These are phyloP conservation scores for Malassezia vespertilionis DNA, from an alignment of 1,284 basidiomycete species.

Conservation along the genomic window DNA sequence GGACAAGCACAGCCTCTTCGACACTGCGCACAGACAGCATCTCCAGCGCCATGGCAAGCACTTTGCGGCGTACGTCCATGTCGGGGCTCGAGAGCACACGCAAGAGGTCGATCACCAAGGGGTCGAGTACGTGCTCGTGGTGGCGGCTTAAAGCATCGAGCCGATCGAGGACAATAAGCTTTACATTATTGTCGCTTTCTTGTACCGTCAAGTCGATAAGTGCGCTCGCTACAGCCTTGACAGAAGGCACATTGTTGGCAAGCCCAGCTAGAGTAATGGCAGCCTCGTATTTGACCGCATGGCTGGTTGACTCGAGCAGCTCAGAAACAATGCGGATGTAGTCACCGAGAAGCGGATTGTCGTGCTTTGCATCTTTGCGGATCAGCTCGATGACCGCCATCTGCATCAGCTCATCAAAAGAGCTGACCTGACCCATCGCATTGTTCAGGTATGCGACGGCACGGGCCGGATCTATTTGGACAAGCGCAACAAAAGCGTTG, in stretches of 20 bases:
- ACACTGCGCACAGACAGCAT: conserved; percentile 92
- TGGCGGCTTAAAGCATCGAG: conserved; percentile 71
- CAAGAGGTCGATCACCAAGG: conserved; percentile 89
- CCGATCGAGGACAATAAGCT: conserved; percentile 90
- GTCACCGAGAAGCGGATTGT: conserved; percentile 55
- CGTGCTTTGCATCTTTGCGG: conserved; percentile 74
- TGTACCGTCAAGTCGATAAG: conserved; percentile 83
- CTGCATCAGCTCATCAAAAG: conserved; percentile 86
- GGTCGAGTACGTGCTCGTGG: conserved; percentile 82
- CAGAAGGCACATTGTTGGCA: conserved; percentile 87
- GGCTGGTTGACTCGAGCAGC: conserved; percentile 77
- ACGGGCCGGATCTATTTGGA: conserved; percentile 73
- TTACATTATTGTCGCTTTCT: conserved; percentile 98
- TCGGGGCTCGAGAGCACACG: conserved; percentile 84
- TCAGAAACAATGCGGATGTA: conserved; percentile 93
- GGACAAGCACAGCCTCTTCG: conserved; percentile 89
- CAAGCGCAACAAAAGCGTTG: conserved; percentile 90
- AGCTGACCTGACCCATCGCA: conserved; percentile 71
- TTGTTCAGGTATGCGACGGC: conserved; percentile 83
- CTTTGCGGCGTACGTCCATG: conserved; percentile 91
- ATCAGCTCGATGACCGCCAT: conserved; percentile 94
- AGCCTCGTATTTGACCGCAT: conserved; percentile 96
- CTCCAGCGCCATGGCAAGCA: conserved; percentile 75
- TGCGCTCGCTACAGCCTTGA: conserved; percentile 84
- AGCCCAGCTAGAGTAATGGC: conserved; percentile 87